Percentiles rank a stretch among this genome's conserved stretches.
phyloP scores from a whole-genome alignment of 495 filamentous ascomycete genomes.

The Penicillium coffeae region DNA sequence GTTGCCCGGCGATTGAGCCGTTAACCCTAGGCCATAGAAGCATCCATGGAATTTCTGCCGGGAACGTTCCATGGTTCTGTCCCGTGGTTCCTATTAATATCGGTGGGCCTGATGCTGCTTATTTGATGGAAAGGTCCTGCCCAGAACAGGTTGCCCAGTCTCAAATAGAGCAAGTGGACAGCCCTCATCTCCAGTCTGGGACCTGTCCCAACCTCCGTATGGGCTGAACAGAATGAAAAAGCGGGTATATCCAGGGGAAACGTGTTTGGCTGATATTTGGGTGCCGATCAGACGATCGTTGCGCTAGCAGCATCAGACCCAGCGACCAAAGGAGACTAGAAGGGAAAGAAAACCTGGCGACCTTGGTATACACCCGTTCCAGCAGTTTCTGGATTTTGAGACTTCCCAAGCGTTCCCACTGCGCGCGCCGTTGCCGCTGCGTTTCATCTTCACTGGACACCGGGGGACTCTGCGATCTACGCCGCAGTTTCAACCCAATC shows the following conservation, averaged over 20 bases:
- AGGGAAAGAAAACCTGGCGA: not conserved
- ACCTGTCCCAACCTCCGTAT: too few species aligned
- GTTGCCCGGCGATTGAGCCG: slow-evolving; percentile 4
- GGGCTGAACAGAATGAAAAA: too few species aligned
- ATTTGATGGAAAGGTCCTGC: not conserved
- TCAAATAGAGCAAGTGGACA: too few species aligned
- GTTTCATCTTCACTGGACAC: slow-evolving; percentile 5
- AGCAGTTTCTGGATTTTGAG: slow-evolving; percentile 8
- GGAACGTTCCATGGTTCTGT: slow-evolving; percentile 7
- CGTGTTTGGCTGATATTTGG: not conserved
- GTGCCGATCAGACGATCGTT: slow-evolving; percentile 3
- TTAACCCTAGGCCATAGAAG: too few species aligned
- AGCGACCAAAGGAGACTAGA: not conserved
- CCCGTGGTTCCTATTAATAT: not conserved
- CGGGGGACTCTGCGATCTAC: not conserved
- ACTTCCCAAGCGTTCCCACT: not conserved
- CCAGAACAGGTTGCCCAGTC: not conserved
- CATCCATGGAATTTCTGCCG: not conserved
- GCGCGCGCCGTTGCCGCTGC: not conserved
- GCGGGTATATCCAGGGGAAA: too few species aligned
- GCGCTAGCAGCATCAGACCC: not conserved
- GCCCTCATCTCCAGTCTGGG: too few species aligned
- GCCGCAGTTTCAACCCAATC: not conserved
- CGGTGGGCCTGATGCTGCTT: too few species aligned
- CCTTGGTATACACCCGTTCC: not conserved